Conservation (phyloP, 345 rosid species). For the Clarkia xantiana region DNA sequence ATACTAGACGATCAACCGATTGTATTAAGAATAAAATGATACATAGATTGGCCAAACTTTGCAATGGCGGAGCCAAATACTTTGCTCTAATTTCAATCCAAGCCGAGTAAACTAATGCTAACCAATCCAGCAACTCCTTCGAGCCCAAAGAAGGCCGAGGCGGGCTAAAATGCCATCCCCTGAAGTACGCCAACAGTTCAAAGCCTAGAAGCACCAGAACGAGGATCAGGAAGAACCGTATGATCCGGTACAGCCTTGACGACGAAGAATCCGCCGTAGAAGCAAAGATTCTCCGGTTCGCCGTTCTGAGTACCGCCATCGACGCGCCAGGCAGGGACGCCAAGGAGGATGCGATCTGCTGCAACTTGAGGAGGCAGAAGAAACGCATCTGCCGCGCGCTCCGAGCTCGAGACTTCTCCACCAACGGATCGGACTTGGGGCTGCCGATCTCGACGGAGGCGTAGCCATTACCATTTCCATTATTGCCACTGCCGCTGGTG, state of each 20-base stretch:
- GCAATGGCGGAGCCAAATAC: conserved; percentile 72
- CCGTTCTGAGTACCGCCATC: conserved; percentile 48
- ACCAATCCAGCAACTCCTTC: conserved; percentile 31
- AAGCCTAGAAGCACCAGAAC: conserved; percentile 44
- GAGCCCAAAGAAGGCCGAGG: conserved; percentile 36
- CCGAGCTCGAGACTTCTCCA: conserved; percentile 45
- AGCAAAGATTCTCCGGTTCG: conserved; percentile 52
- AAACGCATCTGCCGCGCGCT: conserved; percentile 64
- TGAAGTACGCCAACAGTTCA: conserved; percentile 66
- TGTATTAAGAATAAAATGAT: conserved; percentile 72
- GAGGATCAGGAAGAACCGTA: conserved; percentile 37
- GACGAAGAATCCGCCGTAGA: conserved; percentile 28
- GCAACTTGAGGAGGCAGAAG: conserved; percentile 53
- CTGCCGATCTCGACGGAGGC: conserved; percentile 44
- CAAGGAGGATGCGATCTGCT: conserved; percentile 44
- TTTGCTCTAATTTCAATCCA: conserved; percentile 63
- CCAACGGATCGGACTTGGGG: conserved; percentile 20
- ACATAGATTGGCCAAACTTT: conserved; percentile 57
- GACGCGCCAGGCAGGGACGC: conserved; percentile 32
- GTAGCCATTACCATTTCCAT: conserved; percentile 2
- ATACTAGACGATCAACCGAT: conserved; percentile 55
- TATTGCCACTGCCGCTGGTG: conserved; percentile 12
- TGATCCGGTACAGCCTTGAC: conserved; percentile 41
- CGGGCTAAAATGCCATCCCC: conserved; percentile 90
- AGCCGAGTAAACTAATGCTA: conserved; percentile 41